Evolutionary conservation across 164 flowering plant genomes (phyloP).

Genomic region (Sedum album): DNA sequence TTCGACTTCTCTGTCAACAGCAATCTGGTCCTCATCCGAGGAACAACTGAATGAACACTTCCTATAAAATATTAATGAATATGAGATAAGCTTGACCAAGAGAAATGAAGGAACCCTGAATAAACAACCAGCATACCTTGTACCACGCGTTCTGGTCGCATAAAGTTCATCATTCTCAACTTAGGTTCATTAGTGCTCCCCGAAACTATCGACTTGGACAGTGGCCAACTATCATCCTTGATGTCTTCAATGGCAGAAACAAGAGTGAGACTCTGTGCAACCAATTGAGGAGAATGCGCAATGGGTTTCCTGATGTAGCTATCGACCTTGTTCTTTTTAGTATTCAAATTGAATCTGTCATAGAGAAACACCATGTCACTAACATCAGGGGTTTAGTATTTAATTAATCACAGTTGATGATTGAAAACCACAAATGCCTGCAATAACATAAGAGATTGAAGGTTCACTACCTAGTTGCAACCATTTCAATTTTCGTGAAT

Average conservation of each 20-base stretch:
- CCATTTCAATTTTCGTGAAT: conserved; percentile 77
- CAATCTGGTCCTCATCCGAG: conserved; percentile 31
- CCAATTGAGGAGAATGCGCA: conserved; percentile 28
- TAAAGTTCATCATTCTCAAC: conserved; percentile 46
- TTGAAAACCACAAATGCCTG: not conserved
- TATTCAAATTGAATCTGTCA: conserved; percentile 56
- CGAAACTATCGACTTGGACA: conserved; percentile 70
- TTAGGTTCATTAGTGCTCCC: conserved; percentile 75
- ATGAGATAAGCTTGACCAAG: not conserved
- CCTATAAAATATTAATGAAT: conserved; percentile 23
- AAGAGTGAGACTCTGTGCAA: conserved; percentile 28
- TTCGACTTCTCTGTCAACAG: conserved; percentile 64
- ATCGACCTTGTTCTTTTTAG: conserved; percentile 64
- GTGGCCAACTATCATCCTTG: conserved; percentile 41
- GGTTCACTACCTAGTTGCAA: conserved; percentile 49
- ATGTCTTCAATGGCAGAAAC: conserved; percentile 40
- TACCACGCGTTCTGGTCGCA: conserved; percentile 36
- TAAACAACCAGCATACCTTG: conserved; percentile 50
- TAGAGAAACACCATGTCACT: not conserved
- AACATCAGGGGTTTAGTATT: not conserved
- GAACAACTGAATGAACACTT: conserved; percentile 30
- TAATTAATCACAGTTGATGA: not conserved
- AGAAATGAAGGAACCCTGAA: not conserved
- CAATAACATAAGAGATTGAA: not conserved
- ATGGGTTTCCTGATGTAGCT: conserved; percentile 31